Evolutionary conservation across 164 flowering plant species (phyloP), one percentile per base, ranked within the genome.

Genomic region (Berberis vulgaris): DNA sequence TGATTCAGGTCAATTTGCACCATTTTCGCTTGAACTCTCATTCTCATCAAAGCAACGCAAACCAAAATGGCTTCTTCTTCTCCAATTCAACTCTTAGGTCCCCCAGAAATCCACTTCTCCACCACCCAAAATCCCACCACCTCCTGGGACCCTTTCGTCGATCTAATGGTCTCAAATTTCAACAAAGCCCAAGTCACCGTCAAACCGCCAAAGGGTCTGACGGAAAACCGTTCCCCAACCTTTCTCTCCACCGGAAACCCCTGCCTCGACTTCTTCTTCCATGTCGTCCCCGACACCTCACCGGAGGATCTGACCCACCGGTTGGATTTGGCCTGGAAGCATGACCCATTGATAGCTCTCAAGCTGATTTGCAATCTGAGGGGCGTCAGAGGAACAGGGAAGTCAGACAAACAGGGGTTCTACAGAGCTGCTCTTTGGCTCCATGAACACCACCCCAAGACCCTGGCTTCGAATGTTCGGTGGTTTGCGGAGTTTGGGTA

Each of bases 241-340:
- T 83, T 56, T 56, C 50, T 74, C 6, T 53, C 77, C 57, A 64
- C 84, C 57, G 80, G 82, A 10, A 73, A 86, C 67, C 83, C 82
- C 1, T 81, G 83, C 61, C 72, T 83, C 12, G 85, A 85, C 56
- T 83, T 85, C 80, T 85, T 85, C 78, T 85, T 83, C 75, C 87
- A 81, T 54, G 67, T 77, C 38, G 81, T 81, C 8, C 89, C 82
- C 3, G 69, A 73, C 45, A 82, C 80, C 6, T 77, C 81, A 3
- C 42, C 79, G 5, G 67, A 75, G 9, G 49, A n/a, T 45, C 59
- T 81, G 49, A 71, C 9, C 54, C 12, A 54, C 1, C 64, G 70
- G 41, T 70, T 81, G 1, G 42, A 61, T 0, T 40, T 54, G 45
- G 75, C 86, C 1, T 84, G 86, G 89, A 64, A 43, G 0, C 67